Percentiles rank a stretch among this genome's conserved stretches.
Conservation (phyloP, 371 early-diverging fungal species). For the Mucor piriformis region DNA sequence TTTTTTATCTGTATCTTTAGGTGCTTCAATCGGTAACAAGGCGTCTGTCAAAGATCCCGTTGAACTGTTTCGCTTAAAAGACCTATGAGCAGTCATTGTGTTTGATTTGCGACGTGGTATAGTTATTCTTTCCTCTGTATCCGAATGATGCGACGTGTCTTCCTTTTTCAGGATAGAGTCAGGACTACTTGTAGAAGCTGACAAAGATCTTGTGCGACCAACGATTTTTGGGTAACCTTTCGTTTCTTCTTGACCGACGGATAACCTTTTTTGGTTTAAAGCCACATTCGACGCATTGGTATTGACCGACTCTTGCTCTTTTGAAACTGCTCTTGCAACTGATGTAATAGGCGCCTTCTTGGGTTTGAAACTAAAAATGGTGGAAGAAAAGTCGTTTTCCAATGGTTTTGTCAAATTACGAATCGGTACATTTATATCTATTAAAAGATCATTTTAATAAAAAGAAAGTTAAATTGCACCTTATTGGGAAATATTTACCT, state of each 20-base stretch:
- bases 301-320: not conserved
- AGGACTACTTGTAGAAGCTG: conserved; percentile 4
- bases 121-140: conserved; percentile 5
- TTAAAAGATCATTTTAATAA: too few species aligned
- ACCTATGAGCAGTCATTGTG: not conserved
- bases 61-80: not conserved
- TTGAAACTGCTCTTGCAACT: conserved; percentile 10
- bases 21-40: conserved; percentile 7
- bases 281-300: too few species aligned
- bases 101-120: not conserved
- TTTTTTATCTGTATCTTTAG: not conserved
- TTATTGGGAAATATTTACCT: conserved; percentile 28
- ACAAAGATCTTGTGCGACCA: conserved; percentile 16
- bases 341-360: conserved; percentile 3
- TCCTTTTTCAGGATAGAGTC: not conserved
- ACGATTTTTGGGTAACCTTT: not conserved
- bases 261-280: conserved; percentile 10
- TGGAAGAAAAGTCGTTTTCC: conserved; percentile 26
- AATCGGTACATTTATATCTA: conserved; percentile 44
- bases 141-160: conserved; percentile 1
- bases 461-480: not conserved
- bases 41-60: conserved; percentile 14
- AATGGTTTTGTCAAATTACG: conserved; percentile 35
- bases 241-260: not conserved
- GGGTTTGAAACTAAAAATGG: conserved; percentile 28